phyloP scores from a whole-genome alignment of 371 early-diverging fungal species.

The Rhizopus arrhizus region DNA sequence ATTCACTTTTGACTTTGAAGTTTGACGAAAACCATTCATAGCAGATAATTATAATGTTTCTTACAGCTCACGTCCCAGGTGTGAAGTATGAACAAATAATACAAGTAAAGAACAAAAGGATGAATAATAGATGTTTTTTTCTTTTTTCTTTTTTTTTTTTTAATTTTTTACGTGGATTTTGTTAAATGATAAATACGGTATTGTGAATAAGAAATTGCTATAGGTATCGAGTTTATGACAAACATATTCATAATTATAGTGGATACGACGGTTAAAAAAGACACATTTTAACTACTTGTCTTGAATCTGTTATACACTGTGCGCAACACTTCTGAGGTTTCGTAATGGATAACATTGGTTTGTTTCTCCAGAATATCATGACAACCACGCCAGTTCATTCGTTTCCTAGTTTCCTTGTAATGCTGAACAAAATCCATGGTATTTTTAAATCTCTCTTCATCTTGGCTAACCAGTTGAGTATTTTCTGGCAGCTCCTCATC shows the following conservation, averaged over 20 bases:
- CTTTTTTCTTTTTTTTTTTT: too few relatives aligned
- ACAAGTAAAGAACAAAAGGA: conserved; percentile 7
- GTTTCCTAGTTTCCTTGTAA: conserved; percentile 17
- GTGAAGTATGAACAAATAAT: conserved; percentile 8
- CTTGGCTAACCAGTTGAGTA: conserved; percentile 20
- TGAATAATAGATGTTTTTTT: too few relatives aligned
- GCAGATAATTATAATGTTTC: conserved; percentile 7
- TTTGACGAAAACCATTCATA: conserved; percentile 7
- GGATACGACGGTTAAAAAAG: conserved; percentile 20
- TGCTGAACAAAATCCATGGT: conserved; percentile 19
- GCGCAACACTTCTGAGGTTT: conserved; percentile 20
- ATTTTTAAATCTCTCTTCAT: conserved; percentile 19
- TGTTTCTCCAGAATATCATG: conserved; percentile 15
- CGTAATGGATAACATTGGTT: conserved; percentile 19
- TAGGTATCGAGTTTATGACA: conserved; percentile 20
- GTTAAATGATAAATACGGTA: conserved; percentile 16
- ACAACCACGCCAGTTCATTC: conserved; percentile 23
- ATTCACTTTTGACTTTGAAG: conserved; percentile 6
- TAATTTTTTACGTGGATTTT: conserved; percentile 3
- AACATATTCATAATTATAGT: conserved; percentile 18
- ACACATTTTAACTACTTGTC: conserved; percentile 22
- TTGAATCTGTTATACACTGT: conserved; percentile 20
- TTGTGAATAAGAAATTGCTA: conserved; percentile 13
- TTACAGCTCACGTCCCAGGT: too few relatives aligned
- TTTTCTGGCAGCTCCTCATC: conserved; percentile 18